phyloP scores from a whole-genome alignment of 2,329 filamentous ascomycete species.

The Exophiala sp. region DNA sequence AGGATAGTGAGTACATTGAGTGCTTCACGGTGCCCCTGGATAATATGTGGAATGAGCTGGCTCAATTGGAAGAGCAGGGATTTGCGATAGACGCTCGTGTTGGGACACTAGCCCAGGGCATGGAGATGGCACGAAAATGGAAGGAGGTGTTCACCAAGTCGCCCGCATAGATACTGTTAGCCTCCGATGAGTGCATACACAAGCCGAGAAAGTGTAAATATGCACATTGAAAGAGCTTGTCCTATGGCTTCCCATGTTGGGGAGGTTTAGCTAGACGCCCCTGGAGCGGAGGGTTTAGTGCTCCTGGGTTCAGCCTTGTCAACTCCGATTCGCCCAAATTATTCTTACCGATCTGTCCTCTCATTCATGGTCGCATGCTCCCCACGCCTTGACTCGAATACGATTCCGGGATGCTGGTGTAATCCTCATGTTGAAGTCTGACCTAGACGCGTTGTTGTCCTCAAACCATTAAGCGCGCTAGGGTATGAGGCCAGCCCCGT shows the following conservation, averaged over 20 bases:
- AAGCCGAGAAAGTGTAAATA: too few relatives aligned
- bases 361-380: neutral
- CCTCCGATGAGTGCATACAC: neutral
- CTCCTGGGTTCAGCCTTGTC: neutral
- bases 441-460: too few relatives aligned
- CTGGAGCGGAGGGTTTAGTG: neutral
- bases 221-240: too few relatives aligned
- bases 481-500: slow-evolving; percentile 1
- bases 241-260: too few relatives aligned
- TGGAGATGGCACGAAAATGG: slow-evolving; percentile 63
- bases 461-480: neutral
- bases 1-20: slow-evolving; percentile 80
- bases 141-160: slow-evolving; percentile 17
- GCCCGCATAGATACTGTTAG: slow-evolving; percentile 1
- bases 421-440: too few relatives aligned
- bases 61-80: slow-evolving; percentile 63
- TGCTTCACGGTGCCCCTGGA: slow-evolving; percentile 66
- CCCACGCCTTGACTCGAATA: neutral
- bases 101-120: slow-evolving; percentile 72
- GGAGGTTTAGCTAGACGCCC: too few relatives aligned
- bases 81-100: slow-evolving; percentile 77
- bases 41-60: slow-evolving; percentile 64
- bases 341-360: neutral
- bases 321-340: neutral
- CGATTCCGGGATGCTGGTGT: neutral